Evolutionary conservation across 306 rosid species (phyloP).

Genomic region (Hippophae tibetana): DNA sequence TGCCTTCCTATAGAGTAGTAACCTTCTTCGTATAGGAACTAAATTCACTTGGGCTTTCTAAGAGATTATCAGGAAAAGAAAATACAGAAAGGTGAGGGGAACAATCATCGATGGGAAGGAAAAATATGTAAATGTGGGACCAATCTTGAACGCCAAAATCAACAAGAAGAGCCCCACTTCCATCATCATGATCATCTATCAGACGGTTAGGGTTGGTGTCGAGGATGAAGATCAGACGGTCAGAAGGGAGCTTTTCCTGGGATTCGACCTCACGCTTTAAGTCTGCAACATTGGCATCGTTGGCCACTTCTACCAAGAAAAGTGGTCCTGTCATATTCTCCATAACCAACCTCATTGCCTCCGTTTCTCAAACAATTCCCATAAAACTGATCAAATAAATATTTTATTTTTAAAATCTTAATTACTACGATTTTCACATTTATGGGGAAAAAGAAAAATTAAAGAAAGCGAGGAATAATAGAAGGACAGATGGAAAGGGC

Average conservation of each 20-base stretch:
- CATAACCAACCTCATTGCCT: constrained; percentile 24
- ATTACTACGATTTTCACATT: neutral
- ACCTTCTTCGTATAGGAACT: no score
- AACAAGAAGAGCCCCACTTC: constrained; percentile 21
- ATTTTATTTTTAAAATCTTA: neutral
- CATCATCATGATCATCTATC: constrained; percentile 13
- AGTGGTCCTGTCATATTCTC: constrained; percentile 35
- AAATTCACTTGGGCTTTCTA: no score
- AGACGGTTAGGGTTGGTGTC: constrained; percentile 15
- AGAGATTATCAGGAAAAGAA: no score
- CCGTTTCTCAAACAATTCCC: neutral
- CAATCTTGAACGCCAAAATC: constrained; percentile 52
- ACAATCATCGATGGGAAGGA: constrained; percentile 34
- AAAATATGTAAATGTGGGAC: constrained; percentile 45
- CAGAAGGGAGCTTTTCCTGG: constrained; percentile 39
- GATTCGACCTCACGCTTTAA: constrained; percentile 42
- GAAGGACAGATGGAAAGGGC: neutral
- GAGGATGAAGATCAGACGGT: constrained; percentile 45
- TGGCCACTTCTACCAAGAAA: constrained; percentile 21
- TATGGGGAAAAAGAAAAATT: neutral
- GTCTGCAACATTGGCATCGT: constrained; percentile 32
- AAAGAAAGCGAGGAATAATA: neutral
- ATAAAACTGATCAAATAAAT: neutral
- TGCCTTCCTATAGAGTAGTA: no score
- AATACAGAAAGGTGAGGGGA: no score